These are phyloP conservation scores for Marasmius fiardii DNA, from an alignment of 1,284 basidiomycete species.

Conservation along the genomic window DNA sequence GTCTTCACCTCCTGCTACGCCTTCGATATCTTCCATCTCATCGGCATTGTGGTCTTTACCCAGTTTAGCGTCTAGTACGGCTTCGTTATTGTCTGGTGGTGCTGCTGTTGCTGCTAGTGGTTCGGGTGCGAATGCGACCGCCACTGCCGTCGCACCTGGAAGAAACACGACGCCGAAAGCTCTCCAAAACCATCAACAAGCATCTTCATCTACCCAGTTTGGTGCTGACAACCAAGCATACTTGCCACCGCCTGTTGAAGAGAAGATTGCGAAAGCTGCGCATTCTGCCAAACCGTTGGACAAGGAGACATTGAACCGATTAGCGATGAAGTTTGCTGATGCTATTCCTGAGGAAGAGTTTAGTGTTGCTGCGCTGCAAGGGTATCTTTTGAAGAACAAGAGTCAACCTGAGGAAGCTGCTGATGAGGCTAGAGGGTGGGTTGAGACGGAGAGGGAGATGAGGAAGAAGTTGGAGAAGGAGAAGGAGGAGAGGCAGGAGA, in stretches of 20 bases:
- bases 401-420: conserved; percentile 71
- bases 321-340: conserved; percentile 74
- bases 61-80: conserved; percentile 9
- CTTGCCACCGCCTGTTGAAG: conserved; percentile 60
- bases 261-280: conserved; percentile 51
- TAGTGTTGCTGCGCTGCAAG: conserved; percentile 82
- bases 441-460: conserved; percentile 64
- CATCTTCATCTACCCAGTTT: conserved; percentile 29
- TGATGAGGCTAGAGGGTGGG: conserved; percentile 62
- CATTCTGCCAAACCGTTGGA: conserved; percentile 65
- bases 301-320: conserved; percentile 50
- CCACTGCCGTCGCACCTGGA: conserved; percentile 1
- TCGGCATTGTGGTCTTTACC: conserved; percentile 11
- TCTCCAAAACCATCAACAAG: conserved; percentile 12
- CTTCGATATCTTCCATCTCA: background rate
- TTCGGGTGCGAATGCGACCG: conserved; percentile 6
- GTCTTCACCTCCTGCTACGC: conserved; percentile 1
- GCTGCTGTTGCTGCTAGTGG: conserved; percentile 3
- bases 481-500: conserved; percentile 45
- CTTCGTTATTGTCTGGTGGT: conserved; percentile 4
- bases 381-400: conserved; percentile 81
- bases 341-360: conserved; percentile 77
- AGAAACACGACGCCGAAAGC: conserved; percentile 1
- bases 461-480: conserved; percentile 65
- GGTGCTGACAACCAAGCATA: conserved; percentile 59